These are phyloP conservation scores for Hyphodiscus hymeniophilus DNA, from an alignment of 495 filamentous ascomycete species.

Conservation along the genomic window DNA sequence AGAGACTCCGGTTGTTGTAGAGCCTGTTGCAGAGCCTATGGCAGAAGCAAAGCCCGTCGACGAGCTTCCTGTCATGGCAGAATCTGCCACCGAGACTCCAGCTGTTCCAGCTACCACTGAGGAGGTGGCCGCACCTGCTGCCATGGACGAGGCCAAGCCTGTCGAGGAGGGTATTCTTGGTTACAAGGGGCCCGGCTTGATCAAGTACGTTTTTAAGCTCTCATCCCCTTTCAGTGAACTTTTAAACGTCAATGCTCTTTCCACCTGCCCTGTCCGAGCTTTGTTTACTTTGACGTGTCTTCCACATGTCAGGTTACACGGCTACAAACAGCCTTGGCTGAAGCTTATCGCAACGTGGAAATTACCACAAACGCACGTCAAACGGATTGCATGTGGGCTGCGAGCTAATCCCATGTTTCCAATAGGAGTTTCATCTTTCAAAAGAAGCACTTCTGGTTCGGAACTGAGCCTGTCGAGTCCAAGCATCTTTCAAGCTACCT, in stretches of 20 bases:
- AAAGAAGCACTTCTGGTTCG: slow-evolving; percentile 92
- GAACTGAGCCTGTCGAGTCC: slow-evolving; percentile 66
- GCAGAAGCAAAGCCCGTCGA: not conserved
- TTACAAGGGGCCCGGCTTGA: slow-evolving; percentile 82
- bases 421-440: slow-evolving; percentile 53
- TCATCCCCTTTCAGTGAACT: slow-evolving; percentile 33
- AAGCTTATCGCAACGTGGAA: no score
- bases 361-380: no score
- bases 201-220: slow-evolving; percentile 85
- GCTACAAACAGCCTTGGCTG: no score
- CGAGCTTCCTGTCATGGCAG: slow-evolving; percentile 34
- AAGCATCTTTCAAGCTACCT: slow-evolving; percentile 69
- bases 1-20: slow-evolving; percentile 40
- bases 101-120: slow-evolving; percentile 34
- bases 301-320: no score
- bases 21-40: slow-evolving; percentile 30
- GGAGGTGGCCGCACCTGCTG: slow-evolving; percentile 25
- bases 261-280: no score
- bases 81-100: slow-evolving; percentile 20
- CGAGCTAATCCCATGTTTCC: not conserved
- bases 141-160: slow-evolving; percentile 35
- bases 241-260: no score
- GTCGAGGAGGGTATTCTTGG: slow-evolving; percentile 58
- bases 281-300: no score
- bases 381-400: not conserved